A percentile compares a stretch with the other conserved stretches of the same genome.
Conservation (phyloP, 768 basidiomycete species). For the Lactarius deliciosus region DNA sequence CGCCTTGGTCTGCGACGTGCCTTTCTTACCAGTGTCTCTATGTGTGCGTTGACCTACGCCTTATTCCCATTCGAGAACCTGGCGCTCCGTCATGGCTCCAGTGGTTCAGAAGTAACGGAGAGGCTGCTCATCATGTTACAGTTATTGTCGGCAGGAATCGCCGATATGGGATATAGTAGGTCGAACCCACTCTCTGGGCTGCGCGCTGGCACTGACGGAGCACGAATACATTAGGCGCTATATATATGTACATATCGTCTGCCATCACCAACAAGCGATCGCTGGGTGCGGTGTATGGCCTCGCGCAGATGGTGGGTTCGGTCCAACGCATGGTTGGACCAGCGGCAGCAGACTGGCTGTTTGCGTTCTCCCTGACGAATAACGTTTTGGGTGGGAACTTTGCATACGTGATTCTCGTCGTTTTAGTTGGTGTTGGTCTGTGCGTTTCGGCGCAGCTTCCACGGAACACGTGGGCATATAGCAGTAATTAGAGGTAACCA, state of each 20-base stretch:
- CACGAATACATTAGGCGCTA: conserved; percentile 44
- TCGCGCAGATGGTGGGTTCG: conserved; percentile 39
- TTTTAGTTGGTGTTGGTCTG: neutral
- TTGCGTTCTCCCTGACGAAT: conserved; percentile 54
- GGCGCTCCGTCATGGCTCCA: neutral
- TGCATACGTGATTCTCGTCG: conserved; percentile 1
- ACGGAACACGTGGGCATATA: neutral
- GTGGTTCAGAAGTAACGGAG: neutral
- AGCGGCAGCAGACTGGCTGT: conserved; percentile 57
- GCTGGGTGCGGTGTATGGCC: conserved; percentile 66
- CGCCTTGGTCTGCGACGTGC: conserved; percentile 39
- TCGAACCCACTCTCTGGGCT: neutral
- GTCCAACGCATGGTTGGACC: conserved; percentile 50
- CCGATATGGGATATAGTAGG: conserved; percentile 4
- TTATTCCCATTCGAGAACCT: conserved; percentile 33
- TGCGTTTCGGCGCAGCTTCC: conserved; percentile 3
- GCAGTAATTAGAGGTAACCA: neutral
- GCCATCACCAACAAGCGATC: conserved; percentile 62
- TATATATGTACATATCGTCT: conserved; percentile 67
- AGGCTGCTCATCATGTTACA: neutral
- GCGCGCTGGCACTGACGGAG: neutral
- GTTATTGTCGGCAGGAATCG: neutral
- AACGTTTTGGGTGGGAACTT: conserved; percentile 25
- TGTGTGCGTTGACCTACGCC: conserved; percentile 31
- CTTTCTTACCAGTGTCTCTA: conserved; percentile 32